Conservation (phyloP, 331 rosid genomes). For the Arachis monticola region DNA sequence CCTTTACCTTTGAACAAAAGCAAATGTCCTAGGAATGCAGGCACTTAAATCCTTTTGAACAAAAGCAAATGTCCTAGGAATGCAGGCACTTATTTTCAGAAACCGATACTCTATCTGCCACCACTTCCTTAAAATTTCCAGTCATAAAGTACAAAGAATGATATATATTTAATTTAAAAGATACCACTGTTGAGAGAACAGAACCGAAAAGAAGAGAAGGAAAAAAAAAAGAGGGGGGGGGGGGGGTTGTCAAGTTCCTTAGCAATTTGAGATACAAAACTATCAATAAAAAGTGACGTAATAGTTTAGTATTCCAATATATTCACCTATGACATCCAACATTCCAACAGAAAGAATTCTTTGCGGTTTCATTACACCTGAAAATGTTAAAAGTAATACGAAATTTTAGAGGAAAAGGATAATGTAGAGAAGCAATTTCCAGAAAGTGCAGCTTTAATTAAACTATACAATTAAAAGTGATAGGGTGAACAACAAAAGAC, state of each 20-base stretch:
- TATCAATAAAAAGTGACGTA: constrained; percentile 10
- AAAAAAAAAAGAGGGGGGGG: no score
- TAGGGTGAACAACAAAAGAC: constrained; percentile 15
- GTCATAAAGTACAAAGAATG: background rate
- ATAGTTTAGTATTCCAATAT: constrained; percentile 31
- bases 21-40: no score
- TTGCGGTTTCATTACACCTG: constrained; percentile 28
- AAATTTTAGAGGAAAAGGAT: background rate
- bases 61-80: no score
- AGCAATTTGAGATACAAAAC: background rate
- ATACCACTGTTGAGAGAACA: no score
- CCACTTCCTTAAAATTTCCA: background rate
- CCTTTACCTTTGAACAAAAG: no score
- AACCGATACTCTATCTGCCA: background rate
- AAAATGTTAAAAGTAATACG: constrained; percentile 1
- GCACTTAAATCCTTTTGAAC: no score
- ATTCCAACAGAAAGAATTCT: constrained; percentile 28
- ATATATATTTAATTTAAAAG: background rate
- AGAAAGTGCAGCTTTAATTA: background rate
- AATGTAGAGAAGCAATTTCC: constrained; percentile 5
- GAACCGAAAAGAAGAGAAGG: no score
- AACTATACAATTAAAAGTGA: background rate
- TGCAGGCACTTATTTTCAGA: background rate
- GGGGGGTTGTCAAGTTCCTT: no score
- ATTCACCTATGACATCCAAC: constrained; percentile 19